A percentile compares a stretch with the other conserved stretches of the same genome.
Evolutionary conservation across 179 eudicot genomes (phyloP).

Genomic region (Beta macrorhiza): DNA sequence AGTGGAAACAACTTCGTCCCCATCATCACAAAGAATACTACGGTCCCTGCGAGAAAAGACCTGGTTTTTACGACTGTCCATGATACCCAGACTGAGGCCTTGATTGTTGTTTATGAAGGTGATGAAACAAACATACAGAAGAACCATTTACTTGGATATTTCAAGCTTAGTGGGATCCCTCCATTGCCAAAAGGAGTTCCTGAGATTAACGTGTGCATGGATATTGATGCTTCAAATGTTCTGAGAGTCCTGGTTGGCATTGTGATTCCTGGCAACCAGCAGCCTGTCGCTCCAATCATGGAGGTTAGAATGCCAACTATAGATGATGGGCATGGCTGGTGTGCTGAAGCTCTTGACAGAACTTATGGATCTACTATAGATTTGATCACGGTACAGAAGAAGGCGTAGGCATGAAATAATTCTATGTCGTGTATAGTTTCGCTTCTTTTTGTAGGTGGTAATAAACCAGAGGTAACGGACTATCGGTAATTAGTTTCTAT

Average conservation of each 20-base stretch:
- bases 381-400: conserved; percentile 50
- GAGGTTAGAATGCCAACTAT: conserved; percentile 93
- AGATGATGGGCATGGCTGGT: conserved; percentile 90
- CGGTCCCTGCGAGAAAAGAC: conserved; percentile 68
- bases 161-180: conserved; percentile 74
- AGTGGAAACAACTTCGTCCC: conserved; percentile 61
- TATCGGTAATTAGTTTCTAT: too few relatives aligned
- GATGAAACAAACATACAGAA: conserved; percentile 49
- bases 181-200: conserved; percentile 73
- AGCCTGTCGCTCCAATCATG: conserved; percentile 56
- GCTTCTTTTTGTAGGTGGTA: too few relatives aligned
- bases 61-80: conserved; percentile 67
- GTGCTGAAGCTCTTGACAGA: conserved; percentile 62
- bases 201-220: conserved; percentile 73
- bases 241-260: conserved; percentile 68
- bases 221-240: conserved; percentile 71
- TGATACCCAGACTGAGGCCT: conserved; percentile 71
- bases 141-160: conserved; percentile 75
- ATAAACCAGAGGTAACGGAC: too few relatives aligned
- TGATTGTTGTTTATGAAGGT: conserved; percentile 77
- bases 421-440: not conserved
- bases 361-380: conserved; percentile 62
- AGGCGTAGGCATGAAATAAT: conserved; percentile 28
- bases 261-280: conserved; percentile 50
- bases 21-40: conserved; percentile 58